A percentile compares a stretch with the other conserved stretches of the same genome.
Conservation (phyloP, 2,329 filamentous ascomycete genomes). For the Hypoxylon sp. region DNA sequence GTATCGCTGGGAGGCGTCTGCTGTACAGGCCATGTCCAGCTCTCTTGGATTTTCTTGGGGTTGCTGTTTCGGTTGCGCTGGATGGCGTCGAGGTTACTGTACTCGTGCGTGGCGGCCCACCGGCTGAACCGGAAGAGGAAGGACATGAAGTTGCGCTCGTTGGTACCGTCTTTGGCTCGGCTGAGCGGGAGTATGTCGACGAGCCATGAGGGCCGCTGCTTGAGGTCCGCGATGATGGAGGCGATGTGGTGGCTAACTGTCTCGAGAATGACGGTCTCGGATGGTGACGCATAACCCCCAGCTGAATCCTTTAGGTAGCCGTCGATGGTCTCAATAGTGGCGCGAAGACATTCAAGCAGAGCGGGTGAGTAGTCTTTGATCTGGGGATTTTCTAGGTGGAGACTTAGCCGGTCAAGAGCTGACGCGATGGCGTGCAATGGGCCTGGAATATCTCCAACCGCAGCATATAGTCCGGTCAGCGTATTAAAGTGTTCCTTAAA, state of each 20-base stretch:
- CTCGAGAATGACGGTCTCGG: constrained; percentile 27
- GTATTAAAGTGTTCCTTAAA: constrained; percentile 56
- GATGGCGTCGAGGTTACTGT: not conserved
- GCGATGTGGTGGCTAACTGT: constrained; percentile 21
- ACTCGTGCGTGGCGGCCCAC: not conserved
- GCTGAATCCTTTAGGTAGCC: not conserved
- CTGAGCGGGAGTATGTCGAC: constrained; percentile 16
- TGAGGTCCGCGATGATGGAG: constrained; percentile 23
- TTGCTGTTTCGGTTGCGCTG: not conserved
- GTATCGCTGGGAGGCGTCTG: not conserved
- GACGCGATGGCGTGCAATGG: constrained; percentile 16
- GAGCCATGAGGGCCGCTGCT: constrained; percentile 24
- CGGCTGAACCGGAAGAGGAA: constrained; percentile 29
- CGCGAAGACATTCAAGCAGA: constrained; percentile 23
- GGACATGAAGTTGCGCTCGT: constrained; percentile 11
- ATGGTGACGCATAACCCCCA: constrained; percentile 10
- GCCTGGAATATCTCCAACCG: constrained; percentile 51
- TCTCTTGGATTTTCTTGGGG: not conserved
- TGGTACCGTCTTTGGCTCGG: constrained; percentile 19
- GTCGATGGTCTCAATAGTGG: constrained; percentile 6
- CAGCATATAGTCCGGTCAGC: constrained; percentile 56
- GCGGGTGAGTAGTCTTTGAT: constrained; percentile 17
- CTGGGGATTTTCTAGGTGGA: constrained; percentile 3
- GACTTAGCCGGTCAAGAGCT: constrained; percentile 2
- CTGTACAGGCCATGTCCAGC: not conserved